Evolutionary conservation across 306 rosid genomes (phyloP).

Genomic region (Cucurbita ficifolia): DNA sequence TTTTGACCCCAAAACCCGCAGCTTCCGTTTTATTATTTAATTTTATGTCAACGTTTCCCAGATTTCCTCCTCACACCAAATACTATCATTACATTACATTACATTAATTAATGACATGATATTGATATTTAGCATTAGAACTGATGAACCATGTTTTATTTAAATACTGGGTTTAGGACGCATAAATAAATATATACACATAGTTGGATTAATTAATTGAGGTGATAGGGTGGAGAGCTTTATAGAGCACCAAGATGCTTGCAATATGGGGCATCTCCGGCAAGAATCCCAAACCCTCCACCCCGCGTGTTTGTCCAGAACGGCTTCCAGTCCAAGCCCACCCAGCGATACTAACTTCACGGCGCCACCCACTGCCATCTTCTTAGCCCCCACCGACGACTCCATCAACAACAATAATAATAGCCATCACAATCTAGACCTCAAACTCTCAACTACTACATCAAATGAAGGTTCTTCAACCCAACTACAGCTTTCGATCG

Average conservation of each 20-base stretch:
- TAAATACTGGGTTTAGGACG: too few species aligned
- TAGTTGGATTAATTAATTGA: neutral
- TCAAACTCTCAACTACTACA: slow-evolving; percentile 78
- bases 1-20: neutral
- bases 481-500: slow-evolving; percentile 72
- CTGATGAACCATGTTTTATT: too few species aligned
- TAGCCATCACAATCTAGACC: slow-evolving; percentile 53
- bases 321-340: slow-evolving; percentile 84
- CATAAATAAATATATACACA: too few species aligned
- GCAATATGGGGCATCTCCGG: slow-evolving; percentile 61
- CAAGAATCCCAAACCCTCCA: slow-evolving; percentile 46
- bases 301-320: slow-evolving; percentile 61
- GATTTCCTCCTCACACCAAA: neutral
- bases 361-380: slow-evolving; percentile 4
- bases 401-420: neutral
- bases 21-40: neutral
- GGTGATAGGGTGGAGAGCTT: slow-evolving; percentile 84
- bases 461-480: slow-evolving; percentile 39
- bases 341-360: slow-evolving; percentile 76
- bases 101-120: neutral
- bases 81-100: neutral
- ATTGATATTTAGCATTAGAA: too few species aligned
- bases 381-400: too few species aligned
- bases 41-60: neutral
- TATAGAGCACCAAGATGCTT: slow-evolving; percentile 97